Base-by-base conservation (phyloP, 1,284 basidiomycete genomes). In the Leccinum pachyderme region DNA sequence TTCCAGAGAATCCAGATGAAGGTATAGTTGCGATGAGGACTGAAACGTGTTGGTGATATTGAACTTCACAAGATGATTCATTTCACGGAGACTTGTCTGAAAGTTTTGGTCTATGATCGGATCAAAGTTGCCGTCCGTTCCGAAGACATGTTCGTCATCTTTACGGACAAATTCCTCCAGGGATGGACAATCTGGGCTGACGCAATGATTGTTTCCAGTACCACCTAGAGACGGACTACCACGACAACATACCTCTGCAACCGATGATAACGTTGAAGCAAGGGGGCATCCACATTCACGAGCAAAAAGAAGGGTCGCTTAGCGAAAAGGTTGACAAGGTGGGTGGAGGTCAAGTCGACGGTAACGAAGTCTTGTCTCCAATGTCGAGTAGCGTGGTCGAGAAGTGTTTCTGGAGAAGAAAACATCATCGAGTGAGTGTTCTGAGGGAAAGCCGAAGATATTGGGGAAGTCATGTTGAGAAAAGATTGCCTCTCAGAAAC, bases 271-370 rank as follows among this genome's bases (percentile, higher is more conserved):
- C 87, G 78, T 49, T 75, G 72, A 27, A 86, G 68, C 25, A 96
- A 65, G 0, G 95, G 95, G 0, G 91, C 95, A 58, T 98, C 93
- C n/a, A 96, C 81, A 47, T 77, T 82, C 37, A 98, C 75, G 31
- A 98, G 81, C 64, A 98, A 75, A 68, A 98, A 95, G 70, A 94
- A 98, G 0, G 96, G 96, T 8, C 97, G 79, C 67, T 89, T 95
- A 37, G 86, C 71, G 66, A 98, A 98, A 46, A 80, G 74, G 55
- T 80, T 78, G 41, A 95, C 77, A 15, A 85, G 65, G n/a, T 83
- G 78, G 29, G 73, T 73, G 1, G 81, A 83, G 48, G 70, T 68
- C 22, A 98, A 72, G 65, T 93, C 89, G 6, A 81, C 79, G 0
- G 94, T 97, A 29, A 98, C 94, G 65, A 89, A 93, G 61, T 90